Base-by-base conservation (phyloP, 306 rosid genomes). In the Sesbania bispinosa region DNA sequence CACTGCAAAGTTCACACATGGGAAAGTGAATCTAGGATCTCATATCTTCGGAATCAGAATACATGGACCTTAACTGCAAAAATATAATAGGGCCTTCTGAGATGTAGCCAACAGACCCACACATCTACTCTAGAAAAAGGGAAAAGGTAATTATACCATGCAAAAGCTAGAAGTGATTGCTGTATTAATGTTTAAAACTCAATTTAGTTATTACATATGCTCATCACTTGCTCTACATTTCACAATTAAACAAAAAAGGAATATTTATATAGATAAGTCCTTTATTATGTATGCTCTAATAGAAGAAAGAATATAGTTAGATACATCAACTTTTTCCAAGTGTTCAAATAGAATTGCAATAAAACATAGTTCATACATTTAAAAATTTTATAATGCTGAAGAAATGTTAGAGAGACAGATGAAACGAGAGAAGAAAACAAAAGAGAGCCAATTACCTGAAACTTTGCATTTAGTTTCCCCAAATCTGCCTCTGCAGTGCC, bases 361-460 rank as follows among this genome's bases (percentile, higher is more conserved):
- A 27, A 69, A 69, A 67, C 50, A 62, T 38, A 62, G 52, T 53
- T 46, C 32, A 30, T 23, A 39, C 53, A 24, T 42, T 7, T 53
- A 2, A 26, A 51, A 65, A 7, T 4, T 35, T 42, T 63, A 21
- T 4, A 66, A 66, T 5, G 38, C 50, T 1, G 6, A 75, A 53
- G 11, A 69, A 67, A 24, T 11, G 13, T 18, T 45, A 52, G 57
- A 67, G 35, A 32, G 24, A 26, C 24, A 5, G 65, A 29, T 26
- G 1, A 18, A 36, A 62, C 8, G 7, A 29, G 19, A 70, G 23
- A 42, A 13, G 48, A 61, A 66, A 35, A 32, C 29, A 46, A 76
- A 73, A 80, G 38, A 62, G 52, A 69, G 61, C 30, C 69, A 62
- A 47, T 51, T 88, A 94, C 98, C 98, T 90, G 92, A 71, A 86